Conservation (phyloP, 305 asterid species). For the Fraxinus nigra region DNA sequence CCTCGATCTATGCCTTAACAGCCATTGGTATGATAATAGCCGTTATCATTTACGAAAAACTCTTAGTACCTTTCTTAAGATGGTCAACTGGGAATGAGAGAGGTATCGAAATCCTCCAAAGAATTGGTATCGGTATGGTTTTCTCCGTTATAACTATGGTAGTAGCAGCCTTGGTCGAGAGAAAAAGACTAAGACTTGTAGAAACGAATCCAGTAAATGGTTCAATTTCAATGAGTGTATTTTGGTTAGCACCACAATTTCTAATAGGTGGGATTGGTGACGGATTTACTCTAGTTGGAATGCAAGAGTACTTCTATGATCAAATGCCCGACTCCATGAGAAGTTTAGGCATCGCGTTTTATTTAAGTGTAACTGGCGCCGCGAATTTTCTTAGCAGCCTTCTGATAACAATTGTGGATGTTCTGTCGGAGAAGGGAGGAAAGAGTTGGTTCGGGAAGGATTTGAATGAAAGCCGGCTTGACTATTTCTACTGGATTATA, state of each 20-base stretch:
- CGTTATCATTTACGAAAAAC: slow-evolving; percentile 53
- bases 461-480: slow-evolving; percentile 67
- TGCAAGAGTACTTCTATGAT: slow-evolving; percentile 83
- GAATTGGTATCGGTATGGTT: slow-evolving; percentile 81
- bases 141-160: slow-evolving; percentile 55
- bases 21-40: slow-evolving; percentile 70
- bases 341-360: slow-evolving; percentile 79
- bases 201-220: slow-evolving; percentile 30
- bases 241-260: slow-evolving; percentile 88
- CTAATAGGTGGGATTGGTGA: slow-evolving; percentile 62
- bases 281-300: slow-evolving; percentile 72
- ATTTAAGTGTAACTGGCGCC: slow-evolving; percentile 68
- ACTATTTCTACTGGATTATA: slow-evolving; percentile 65
- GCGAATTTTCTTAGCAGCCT: slow-evolving; percentile 67
- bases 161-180: slow-evolving; percentile 68
- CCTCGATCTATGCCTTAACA: slow-evolving; percentile 56
- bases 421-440: slow-evolving; percentile 46
- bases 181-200: slow-evolving; percentile 42
- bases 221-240: slow-evolving; percentile 67
- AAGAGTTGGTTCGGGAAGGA: slow-evolving; percentile 79
- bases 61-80: slow-evolving; percentile 63
- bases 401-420: slow-evolving; percentile 64
- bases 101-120: slow-evolving; percentile 67
- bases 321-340: slow-evolving; percentile 92
- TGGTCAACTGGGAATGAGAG: slow-evolving; percentile 55